A percentile compares a stretch with the other conserved stretches of the same genome.
These are phyloP conservation scores for Liquidambar formosana DNA, from an alignment of 164 flowering plant genomes.

Conservation along the genomic window DNA sequence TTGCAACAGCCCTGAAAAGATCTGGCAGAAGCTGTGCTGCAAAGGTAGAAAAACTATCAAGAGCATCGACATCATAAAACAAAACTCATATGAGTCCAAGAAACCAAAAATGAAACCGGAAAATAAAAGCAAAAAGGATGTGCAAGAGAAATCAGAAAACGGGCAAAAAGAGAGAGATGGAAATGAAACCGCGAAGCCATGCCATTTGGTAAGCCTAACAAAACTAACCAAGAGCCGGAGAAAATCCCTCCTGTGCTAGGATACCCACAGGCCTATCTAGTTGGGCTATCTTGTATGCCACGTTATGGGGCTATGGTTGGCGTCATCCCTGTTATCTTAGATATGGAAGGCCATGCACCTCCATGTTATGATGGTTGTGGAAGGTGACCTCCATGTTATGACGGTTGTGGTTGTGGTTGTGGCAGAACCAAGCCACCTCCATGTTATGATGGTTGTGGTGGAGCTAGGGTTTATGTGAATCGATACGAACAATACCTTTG, in stretches of 20 bases:
- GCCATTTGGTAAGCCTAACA: too few species aligned
- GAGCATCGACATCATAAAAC: conserved; percentile 47
- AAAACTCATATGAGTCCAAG: conserved; percentile 14
- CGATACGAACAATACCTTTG: conserved; percentile 25
- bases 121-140: background rate
- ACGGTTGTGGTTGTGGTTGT: background rate
- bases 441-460: background rate
- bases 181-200: too few species aligned
- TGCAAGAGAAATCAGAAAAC: conserved; percentile 18
- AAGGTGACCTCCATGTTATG: conserved; percentile 2
- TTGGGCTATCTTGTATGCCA: too few species aligned
- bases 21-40: conserved; percentile 48
- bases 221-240: too few species aligned
- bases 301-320: too few species aligned
- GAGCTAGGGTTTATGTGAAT: conserved; percentile 4
- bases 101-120: conserved; percentile 7
- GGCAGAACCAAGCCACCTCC: background rate
- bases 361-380: background rate
- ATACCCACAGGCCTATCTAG: too few species aligned
- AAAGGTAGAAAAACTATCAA: conserved; percentile 49
- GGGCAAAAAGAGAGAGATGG: conserved; percentile 1
- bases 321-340: too few species aligned
- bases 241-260: too few species aligned
- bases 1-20: conserved; percentile 52
- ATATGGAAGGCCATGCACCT: too few species aligned